Evolutionary conservation across 371 early-diverging fungal species (phyloP).

Genomic region (Mucor sp.): DNA sequence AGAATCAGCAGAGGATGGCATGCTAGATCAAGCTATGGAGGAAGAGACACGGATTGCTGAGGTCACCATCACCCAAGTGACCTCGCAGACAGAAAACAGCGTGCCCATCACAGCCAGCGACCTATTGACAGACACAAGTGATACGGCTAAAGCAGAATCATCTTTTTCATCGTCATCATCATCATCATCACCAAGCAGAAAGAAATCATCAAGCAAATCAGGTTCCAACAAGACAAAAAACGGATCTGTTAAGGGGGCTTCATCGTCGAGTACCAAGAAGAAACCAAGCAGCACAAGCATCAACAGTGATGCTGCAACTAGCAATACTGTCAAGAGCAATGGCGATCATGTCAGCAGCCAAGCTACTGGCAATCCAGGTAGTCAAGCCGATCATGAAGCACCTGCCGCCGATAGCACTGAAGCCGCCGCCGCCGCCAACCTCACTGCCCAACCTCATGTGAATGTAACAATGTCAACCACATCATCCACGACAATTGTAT

Average conservation of each 20-base stretch:
- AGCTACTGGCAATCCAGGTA: not conserved
- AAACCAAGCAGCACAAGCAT: not conserved
- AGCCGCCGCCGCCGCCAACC: too few relatives aligned
- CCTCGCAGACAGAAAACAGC: not conserved
- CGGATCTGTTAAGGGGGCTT: not conserved
- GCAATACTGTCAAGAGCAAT: not conserved
- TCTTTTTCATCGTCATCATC: too few relatives aligned
- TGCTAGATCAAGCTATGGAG: not conserved
- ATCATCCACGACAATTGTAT: not conserved
- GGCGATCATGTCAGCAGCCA: not conserved
- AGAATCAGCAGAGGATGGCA: not conserved
- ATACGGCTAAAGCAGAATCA: not conserved
- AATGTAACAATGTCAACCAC: not conserved
- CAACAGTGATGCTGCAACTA: not conserved
- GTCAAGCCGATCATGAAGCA: not conserved
- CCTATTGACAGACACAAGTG: not conserved
- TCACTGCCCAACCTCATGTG: not conserved
- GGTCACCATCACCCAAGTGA: not conserved
- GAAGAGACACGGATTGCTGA: not conserved
- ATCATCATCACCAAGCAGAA: not conserved
- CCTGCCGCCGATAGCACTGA: not conserved
- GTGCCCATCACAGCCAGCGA: not conserved
- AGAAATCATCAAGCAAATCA: not conserved
- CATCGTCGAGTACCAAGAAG: not conserved
- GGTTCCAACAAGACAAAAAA: not conserved